Evolutionary conservation across 352 stramenopile genomes (phyloP).

Genomic region (Pythium aphanidermatum): DNA sequence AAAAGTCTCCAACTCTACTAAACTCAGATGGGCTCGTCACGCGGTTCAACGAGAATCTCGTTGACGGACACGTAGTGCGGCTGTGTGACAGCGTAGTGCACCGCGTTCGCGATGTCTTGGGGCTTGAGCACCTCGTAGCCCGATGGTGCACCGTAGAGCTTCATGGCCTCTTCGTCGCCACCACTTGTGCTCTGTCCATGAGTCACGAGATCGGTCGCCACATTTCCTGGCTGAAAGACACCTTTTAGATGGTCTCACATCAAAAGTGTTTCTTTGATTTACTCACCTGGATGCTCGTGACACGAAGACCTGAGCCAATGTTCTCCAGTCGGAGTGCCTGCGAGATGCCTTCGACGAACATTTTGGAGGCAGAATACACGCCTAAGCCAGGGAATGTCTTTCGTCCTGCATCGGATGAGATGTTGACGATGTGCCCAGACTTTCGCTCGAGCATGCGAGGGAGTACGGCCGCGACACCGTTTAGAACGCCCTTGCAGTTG

Average conservation of each 20-base stretch:
- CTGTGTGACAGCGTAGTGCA: constrained; percentile 85
- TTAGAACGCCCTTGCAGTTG: constrained; percentile 91
- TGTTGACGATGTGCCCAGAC: constrained; percentile 80
- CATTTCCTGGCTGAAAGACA: constrained; percentile 75
- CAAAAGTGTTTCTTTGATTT: no score
- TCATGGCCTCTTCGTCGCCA: constrained; percentile 79
- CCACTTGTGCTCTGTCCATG: constrained; percentile 64
- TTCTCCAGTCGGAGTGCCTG: constrained; percentile 77
- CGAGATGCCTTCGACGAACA: constrained; percentile 89
- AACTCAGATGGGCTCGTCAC: constrained; percentile 81
- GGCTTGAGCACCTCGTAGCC: constrained; percentile 77
- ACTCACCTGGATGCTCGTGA: constrained; percentile 77
- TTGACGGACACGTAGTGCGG: constrained; percentile 87
- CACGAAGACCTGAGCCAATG: constrained; percentile 73
- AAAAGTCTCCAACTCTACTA: neutral
- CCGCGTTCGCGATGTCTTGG: constrained; percentile 77
- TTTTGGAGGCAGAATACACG: constrained; percentile 89
- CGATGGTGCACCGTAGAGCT: constrained; percentile 46
- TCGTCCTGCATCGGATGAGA: constrained; percentile 79
- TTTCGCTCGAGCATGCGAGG: constrained; percentile 72
- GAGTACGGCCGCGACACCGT: constrained; percentile 75
- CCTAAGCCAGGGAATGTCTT: constrained; percentile 80
- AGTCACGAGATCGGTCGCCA: constrained; percentile 86
- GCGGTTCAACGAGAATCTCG: constrained; percentile 87
- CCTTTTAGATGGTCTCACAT: no score